Conservation (phyloP, 176 grass and related monocot genomes). For the Alopecurus myosuroides region DNA sequence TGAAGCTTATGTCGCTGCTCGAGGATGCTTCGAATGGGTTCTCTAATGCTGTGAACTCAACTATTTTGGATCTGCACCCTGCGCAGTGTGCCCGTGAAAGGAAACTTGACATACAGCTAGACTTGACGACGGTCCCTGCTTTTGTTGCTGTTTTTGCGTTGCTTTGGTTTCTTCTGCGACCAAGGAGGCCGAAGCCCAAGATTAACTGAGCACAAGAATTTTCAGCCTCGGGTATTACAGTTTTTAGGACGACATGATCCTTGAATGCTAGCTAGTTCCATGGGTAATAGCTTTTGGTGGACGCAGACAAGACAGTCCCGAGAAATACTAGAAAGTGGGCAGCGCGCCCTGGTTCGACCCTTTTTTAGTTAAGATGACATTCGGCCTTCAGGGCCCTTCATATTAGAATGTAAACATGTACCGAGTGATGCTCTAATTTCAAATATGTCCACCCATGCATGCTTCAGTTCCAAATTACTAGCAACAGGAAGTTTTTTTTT, state of each 20-base stretch:
- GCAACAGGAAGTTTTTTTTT: no score
- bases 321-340: not conserved
- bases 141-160: slow-evolving; percentile 77
- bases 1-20: slow-evolving; percentile 73
- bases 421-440: not conserved
- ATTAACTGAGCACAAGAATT: slow-evolving; percentile 57
- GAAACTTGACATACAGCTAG: slow-evolving; percentile 73
- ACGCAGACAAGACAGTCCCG: not conserved
- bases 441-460: no score
- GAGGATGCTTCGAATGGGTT: slow-evolving; percentile 91
- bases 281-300: slow-evolving; percentile 2
- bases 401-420: not conserved
- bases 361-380: not conserved
- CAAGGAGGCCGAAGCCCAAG: slow-evolving; percentile 87
- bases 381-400: not conserved
- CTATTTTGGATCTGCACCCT: slow-evolving; percentile 69
- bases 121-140: slow-evolving; percentile 80
- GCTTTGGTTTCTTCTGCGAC: slow-evolving; percentile 87
- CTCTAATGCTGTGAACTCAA: slow-evolving; percentile 68
- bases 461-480: no score
- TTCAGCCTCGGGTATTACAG: not conserved
- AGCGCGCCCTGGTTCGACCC: not conserved
- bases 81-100: slow-evolving; percentile 76
- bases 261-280: slow-evolving; percentile 13
- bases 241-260: not conserved